Evolutionary conservation across 495 filamentous ascomycete species (phyloP).

Genomic region (Clavariopsis aquatica): DNA sequence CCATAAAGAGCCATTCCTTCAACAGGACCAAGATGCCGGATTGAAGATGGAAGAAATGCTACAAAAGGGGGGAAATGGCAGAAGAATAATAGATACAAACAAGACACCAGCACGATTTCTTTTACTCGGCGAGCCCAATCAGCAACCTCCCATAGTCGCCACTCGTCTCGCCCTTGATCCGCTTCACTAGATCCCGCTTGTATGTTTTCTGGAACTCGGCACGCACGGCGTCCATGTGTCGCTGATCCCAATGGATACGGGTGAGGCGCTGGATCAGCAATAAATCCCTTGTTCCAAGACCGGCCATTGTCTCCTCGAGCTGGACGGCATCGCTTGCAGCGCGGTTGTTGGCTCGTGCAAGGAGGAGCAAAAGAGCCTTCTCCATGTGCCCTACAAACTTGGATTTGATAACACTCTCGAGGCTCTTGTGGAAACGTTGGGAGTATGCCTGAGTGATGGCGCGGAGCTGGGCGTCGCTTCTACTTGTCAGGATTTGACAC

Average conservation of each 20-base stretch:
- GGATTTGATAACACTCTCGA: conserved; percentile 72
- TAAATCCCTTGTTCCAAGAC: conserved; percentile 82
- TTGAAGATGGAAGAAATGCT: background rate
- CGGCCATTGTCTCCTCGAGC: conserved; percentile 84
- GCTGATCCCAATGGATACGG: conserved; percentile 74
- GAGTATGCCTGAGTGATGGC: conserved; percentile 74
- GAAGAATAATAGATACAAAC: background rate
- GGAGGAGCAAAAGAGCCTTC: conserved; percentile 74
- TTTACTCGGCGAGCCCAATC: conserved; percentile 50
- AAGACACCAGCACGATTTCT: background rate
- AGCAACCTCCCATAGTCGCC: conserved; percentile 77
- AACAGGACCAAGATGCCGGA: background rate
- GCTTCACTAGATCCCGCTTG: conserved; percentile 58
- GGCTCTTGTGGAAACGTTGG: conserved; percentile 60
- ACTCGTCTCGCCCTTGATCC: conserved; percentile 80
- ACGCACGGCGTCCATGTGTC: conserved; percentile 71
- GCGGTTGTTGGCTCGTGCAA: conserved; percentile 74
- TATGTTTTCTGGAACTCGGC: conserved; percentile 68
- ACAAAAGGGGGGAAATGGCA: background rate
- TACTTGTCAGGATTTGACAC: conserved; percentile 69
- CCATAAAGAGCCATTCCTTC: no score
- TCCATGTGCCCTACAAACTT: conserved; percentile 94
- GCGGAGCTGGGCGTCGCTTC: conserved; percentile 76
- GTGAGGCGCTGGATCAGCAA: conserved; percentile 73
- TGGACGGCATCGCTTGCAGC: conserved; percentile 77